Evolutionary conservation across 305 asterid genomes (phyloP), one percentile per base, ranked within the genome.

Genomic region (Caryopteris hybrid): DNA sequence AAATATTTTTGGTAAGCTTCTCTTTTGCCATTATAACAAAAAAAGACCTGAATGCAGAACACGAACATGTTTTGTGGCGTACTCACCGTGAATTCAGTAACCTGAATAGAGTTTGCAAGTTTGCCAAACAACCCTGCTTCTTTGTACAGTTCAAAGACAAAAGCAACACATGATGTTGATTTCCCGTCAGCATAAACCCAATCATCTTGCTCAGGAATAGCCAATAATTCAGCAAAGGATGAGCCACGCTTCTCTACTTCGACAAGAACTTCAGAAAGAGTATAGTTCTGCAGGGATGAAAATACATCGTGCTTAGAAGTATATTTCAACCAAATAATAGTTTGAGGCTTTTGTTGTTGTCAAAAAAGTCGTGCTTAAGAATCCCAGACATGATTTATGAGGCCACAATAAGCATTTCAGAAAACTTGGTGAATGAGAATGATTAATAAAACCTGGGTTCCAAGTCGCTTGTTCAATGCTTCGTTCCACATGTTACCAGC

Each of bases 231-330:
- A 45, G 88, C 99, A 57, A 94, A 94, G 63, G 99, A 94, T 46
- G 94, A 89, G 36, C 97, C 92, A 9, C 95, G 99, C 84, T 77
- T 91, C 76, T 82, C 99, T 46, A 94, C 96, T 84, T 94, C 99
- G 2, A 89, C 90, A 23, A 94, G 90, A 70, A 94, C 74, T 72
- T 89, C 92, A 43, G 98, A 74, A 71, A 94, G 98, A 64, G 70
- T 80, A 20, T 78, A 86, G 78, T 84, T 84, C 99, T 94, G 91
- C 81, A 69, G 9, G 27, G 41, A 21, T 36, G 55, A 71, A 64
- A 61, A 21, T 17, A 42, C 41, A 46, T 10, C 22, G 38, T 50
- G 21, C 29, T 18, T 12, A 10, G 9, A n/a, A 20, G 21, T 50
- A 50, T 50, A 21, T 50, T 50, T 20, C 56, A 20, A 50, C 16